Conservation (phyloP, 768 basidiomycete species). For the Galerina marginata region DNA sequence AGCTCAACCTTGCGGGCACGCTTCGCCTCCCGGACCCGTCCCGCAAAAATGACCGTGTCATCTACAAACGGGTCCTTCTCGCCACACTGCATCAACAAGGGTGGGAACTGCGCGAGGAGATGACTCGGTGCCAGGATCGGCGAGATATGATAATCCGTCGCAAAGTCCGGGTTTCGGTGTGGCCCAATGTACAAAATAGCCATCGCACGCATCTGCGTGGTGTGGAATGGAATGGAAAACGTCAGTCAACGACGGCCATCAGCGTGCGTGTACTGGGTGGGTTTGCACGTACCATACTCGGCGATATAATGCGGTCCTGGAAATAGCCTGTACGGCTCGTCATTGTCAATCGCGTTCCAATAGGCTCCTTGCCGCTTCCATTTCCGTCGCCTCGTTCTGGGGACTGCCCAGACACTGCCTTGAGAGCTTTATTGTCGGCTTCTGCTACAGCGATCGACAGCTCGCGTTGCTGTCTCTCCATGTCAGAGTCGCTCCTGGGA, state of each 20-base stretch:
- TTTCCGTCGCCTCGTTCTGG: conserved; percentile 33
- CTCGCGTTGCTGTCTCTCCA: conserved; percentile 57
- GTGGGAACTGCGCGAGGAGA: conserved; percentile 92
- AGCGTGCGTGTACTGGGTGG: background rate
- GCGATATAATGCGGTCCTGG: conserved; percentile 92
- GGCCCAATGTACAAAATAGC: conserved; percentile 97
- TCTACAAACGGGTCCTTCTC: conserved; percentile 96
- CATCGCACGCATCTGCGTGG: conserved; percentile 96
- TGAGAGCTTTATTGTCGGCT: conserved; percentile 52
- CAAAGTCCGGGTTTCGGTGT: conserved; percentile 91
- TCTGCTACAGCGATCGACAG: conserved; percentile 56
- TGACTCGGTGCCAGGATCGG: conserved; percentile 87
- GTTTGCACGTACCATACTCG: conserved; percentile 81
- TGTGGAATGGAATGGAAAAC: conserved; percentile 9
- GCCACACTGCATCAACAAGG: conserved; percentile 91
- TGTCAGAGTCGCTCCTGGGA: conserved; percentile 40
- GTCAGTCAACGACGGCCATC: background rate
- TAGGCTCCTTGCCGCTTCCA: conserved; percentile 56
- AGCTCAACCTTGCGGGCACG: conserved; percentile 79
- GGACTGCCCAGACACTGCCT: conserved; percentile 36
- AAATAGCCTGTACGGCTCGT: conserved; percentile 93
- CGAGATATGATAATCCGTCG: conserved; percentile 94
- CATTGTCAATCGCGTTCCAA: conserved; percentile 93
- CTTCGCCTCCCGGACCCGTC: conserved; percentile 94
- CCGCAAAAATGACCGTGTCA: conserved; percentile 96